Evolutionary conservation across 2,329 filamentous ascomycete species (phyloP), one percentile per base, ranked within the genome.

Genomic region (Coleophoma crateriformis): DNA sequence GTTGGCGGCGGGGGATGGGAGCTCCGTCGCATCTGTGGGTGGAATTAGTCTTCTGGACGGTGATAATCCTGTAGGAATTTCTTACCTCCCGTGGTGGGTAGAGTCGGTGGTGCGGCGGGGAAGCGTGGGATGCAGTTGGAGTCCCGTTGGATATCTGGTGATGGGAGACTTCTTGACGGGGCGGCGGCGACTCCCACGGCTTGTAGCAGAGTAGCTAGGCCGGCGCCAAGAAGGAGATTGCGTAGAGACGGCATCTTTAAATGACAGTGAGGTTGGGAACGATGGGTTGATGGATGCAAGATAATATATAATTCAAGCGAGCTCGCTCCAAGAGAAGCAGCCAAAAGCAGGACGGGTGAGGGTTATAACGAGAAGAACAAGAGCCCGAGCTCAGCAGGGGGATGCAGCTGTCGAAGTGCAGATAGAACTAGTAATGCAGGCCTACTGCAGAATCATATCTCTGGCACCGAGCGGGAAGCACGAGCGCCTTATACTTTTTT

Each of bases 231-330:
- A 50, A 57, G 38, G 48, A 61, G 47, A 35, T 34, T 47, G 51
- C 54, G 53, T 43, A 60, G 45, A 38, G 58, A 61, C 57, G 52
- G 58, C 60, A 63, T 63, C 17, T 27, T 27, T 27, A 7, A 7
- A 10, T 10, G 6, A 27, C 3, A 7, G 5, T 3, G 8, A 3
- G 6, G 27, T 27, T 7, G 27, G 27, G 27, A 7, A 27, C 27
- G 5, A 10, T 19, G 27, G 27, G 27, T 27, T 27, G 27, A 27
- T 4, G 27, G 27, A 7, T 27, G 27, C 8, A 27, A 3, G 27
- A 27, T 19, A 27, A 27, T 27, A 27, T 7, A 7, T 2, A 7
- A 27, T 27, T 27, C 27, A 27, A 27, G 27, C 27, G 27, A 27
- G 27, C 27, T 27, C 8, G 27, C 8, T 10, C 27, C 27, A 27